Evolutionary conservation across 257 asterid genomes (phyloP).

Genomic region (Echites panduratus): DNA sequence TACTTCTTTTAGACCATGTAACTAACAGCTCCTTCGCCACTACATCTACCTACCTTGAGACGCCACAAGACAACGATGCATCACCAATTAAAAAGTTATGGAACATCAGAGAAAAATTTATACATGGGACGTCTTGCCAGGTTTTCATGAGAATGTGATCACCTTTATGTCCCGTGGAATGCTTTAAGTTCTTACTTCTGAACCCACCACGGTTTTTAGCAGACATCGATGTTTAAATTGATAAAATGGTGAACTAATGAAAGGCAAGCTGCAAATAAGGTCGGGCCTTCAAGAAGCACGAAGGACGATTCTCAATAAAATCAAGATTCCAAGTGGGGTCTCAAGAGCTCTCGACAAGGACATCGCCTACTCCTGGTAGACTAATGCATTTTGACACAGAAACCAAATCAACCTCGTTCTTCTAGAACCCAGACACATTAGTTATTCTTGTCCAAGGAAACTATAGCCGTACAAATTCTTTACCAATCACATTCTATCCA

Average conservation of each 20-base stretch:
- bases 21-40: background rate
- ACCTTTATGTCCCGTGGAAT: too few relatives aligned
- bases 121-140: too few relatives aligned
- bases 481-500: background rate
- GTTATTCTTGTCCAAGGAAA: conserved; percentile 13
- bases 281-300: background rate
- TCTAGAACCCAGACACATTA: conserved; percentile 13
- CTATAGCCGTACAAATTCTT: conserved; percentile 5
- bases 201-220: background rate
- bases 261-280: conserved; percentile 3
- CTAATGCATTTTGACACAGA: conserved; percentile 12
- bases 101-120: too few relatives aligned
- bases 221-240: too few relatives aligned
- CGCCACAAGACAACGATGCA: too few relatives aligned
- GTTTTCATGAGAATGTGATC: background rate
- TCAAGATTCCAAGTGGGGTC: conserved; percentile 10
- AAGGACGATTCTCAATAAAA: conserved; percentile 1
- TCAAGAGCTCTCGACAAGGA: background rate
- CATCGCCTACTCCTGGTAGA: background rate
- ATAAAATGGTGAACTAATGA: background rate
- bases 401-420: background rate
- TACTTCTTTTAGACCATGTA: background rate
- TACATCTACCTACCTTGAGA: too few relatives aligned
- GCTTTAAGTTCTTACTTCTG: background rate
- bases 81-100: too few relatives aligned